These are phyloP conservation scores for Colletotrichum liriopes DNA, from an alignment of 2,329 filamentous ascomycete genomes.

Conservation along the genomic window DNA sequence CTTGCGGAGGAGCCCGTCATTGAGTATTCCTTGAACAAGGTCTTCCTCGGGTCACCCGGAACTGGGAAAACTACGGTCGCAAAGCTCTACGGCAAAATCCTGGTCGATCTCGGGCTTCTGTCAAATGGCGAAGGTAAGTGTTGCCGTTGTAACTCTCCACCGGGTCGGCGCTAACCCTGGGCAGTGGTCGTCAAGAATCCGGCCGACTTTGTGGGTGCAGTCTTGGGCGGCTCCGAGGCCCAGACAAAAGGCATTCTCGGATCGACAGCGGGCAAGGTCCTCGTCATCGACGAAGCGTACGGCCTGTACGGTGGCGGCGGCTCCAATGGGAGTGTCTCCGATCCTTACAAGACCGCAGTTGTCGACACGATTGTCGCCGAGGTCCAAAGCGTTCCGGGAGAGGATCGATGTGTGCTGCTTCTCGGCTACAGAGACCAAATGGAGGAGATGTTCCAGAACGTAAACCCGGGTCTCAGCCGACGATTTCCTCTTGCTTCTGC, in stretches of 20 bases:
- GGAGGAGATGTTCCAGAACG: constrained; percentile 80
- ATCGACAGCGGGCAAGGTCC: constrained; percentile 78
- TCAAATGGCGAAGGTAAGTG: constrained; percentile 76
- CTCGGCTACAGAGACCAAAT: constrained; percentile 81
- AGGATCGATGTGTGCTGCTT: constrained; percentile 81
- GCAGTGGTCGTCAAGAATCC: constrained; percentile 79
- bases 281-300: constrained; percentile 88
- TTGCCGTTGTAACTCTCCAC: not conserved
- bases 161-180: not conserved
- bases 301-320: constrained; percentile 66
- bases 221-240: constrained; percentile 77
- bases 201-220: constrained; percentile 78
- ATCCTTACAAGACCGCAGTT: constrained; percentile 73
- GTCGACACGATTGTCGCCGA: constrained; percentile 83
- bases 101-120: constrained; percentile 77
- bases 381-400: constrained; percentile 78
- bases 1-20: constrained; percentile 72
- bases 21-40: constrained; percentile 75
- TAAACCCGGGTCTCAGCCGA: constrained; percentile 78
- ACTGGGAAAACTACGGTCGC: constrained; percentile 85
- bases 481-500: constrained; percentile 76
- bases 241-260: constrained; percentile 81
- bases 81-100: constrained; percentile 78
- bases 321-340: constrained; percentile 42
- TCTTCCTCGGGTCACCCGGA: constrained; percentile 81